Percentiles rank a stretch among this genome's conserved stretches.
These are phyloP conservation scores for Aspergillus quadricinctus DNA, from an alignment of 2,329 filamentous ascomycete species.

Conservation along the genomic window DNA sequence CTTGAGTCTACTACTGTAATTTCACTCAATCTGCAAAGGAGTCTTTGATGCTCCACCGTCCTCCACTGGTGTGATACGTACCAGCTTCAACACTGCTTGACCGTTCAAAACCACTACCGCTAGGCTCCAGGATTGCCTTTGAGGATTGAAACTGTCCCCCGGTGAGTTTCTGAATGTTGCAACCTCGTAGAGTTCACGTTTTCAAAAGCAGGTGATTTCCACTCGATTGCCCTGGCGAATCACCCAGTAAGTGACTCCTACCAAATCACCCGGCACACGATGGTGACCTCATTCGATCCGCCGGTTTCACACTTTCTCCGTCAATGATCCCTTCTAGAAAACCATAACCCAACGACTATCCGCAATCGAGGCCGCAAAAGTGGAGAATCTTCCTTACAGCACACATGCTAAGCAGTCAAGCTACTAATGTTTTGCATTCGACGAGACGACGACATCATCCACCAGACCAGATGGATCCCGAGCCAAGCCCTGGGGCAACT, in stretches of 20 bases:
- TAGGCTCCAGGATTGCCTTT: background rate
- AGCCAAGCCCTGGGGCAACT: background rate
- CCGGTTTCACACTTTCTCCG: background rate
- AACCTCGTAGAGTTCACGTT: background rate
- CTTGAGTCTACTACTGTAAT: background rate
- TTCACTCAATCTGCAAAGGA: background rate
- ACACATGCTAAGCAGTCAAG: background rate
- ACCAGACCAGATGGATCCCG: background rate
- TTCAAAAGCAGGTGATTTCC: too few species aligned
- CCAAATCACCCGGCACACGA: too few species aligned
- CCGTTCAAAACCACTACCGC: too few species aligned
- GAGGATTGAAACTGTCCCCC: background rate
- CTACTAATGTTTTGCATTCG: background rate
- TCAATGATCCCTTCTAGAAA: background rate
- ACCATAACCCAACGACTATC: background rate
- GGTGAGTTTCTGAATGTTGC: background rate
- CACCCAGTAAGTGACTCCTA: background rate
- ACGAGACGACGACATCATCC: background rate
- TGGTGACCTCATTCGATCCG: background rate
- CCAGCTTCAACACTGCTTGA: background rate
- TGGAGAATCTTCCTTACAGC: background rate
- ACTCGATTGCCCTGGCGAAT: too few species aligned
- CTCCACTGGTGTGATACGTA: background rate
- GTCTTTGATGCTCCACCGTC: background rate
- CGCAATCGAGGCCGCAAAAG: background rate